Evolutionary conservation across 495 filamentous ascomycete species (phyloP).

Genomic region (Umbilicaria muhlenbergii): DNA sequence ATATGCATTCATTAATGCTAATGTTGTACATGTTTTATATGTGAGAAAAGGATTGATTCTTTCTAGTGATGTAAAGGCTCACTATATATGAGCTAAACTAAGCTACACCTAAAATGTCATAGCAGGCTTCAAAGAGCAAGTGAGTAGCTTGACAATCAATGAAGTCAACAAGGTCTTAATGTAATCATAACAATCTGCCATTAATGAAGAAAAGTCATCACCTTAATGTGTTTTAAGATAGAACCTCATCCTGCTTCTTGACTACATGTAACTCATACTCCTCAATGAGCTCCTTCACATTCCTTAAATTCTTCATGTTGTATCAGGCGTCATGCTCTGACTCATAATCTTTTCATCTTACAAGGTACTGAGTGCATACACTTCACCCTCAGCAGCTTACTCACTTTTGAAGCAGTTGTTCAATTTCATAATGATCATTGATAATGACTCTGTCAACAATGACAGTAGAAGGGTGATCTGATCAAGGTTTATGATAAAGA

Average conservation of each 20-base stretch:
- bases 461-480: not conserved
- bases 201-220: too few relatives aligned
- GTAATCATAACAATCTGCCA: too few relatives aligned
- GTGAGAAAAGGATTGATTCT: too few relatives aligned
- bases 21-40: too few relatives aligned
- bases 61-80: too few relatives aligned
- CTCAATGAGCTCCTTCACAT: slow-evolving; percentile 2
- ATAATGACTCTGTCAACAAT: not conserved
- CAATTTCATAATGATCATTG: slow-evolving; percentile 2
- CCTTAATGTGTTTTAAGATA: too few relatives aligned
- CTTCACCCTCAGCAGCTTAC: slow-evolving; percentile 1
- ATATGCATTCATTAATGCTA: too few relatives aligned
- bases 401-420: not conserved
- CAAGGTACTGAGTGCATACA: slow-evolving; percentile 5
- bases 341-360: not conserved
- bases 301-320: slow-evolving; percentile 7
- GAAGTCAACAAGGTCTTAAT: too few relatives aligned
- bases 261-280: slow-evolving; percentile 6
- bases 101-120: too few relatives aligned
- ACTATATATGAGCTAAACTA: too few relatives aligned
- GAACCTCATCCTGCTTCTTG: not conserved
- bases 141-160: too few relatives aligned
- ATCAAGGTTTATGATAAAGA: slow-evolving; percentile 3
- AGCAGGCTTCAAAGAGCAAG: too few relatives aligned
- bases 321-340: slow-evolving; percentile 4